Evolutionary conservation across 768 basidiomycete genomes (phyloP), one percentile per base, ranked within the genome.

Genomic region (Lactifluus subvellereus): DNA sequence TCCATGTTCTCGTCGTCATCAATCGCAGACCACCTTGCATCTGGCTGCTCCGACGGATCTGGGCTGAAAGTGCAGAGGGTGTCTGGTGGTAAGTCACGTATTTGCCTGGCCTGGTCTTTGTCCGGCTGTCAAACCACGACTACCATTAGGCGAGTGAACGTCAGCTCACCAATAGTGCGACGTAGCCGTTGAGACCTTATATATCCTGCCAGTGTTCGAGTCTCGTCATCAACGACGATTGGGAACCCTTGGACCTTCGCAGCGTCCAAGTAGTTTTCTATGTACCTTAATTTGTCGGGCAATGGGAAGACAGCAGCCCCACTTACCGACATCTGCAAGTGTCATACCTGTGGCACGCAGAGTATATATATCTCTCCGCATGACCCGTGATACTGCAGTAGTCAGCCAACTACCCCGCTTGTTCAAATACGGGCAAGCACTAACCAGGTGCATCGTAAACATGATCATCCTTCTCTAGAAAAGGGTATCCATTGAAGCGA

Each of bases 401-500:
- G 35, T 59, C 60, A 45, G 50, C 30, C 64, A 50, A 53, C 54
- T 42, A 20, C 42, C 59, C 2, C 51, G 50, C 52, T 64, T 30
- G 20, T 27, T 35, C 47, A 50, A 45, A 37, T 38, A 20, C 20
- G 48, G 55, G 51, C 16, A 48, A 43, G 16, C 37, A 73, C 85
- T 58, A 69, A 97, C 96, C 92, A 54, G 92, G 84, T 50, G 94
- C 89, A 71, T 96, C 87, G 70, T 91, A 95, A 0, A 91, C 87
- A 69, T 92, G 88, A 71, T 97, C 94, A 64, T 97, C 92, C 71
- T 95, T 95, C 75, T 98, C 96, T 62, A 99, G 77, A 79, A 95
- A 94, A 0, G 97, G 97, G 76, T 89, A 98, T 9, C 95, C 96
- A 71, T 97, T 98, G 76, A 99, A 96, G 18, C 86, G 83, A 69